These are phyloP conservation scores for Cryptosporidium meleagridis DNA, from an alignment of 169 alveolate species.

Conservation along the genomic window DNA sequence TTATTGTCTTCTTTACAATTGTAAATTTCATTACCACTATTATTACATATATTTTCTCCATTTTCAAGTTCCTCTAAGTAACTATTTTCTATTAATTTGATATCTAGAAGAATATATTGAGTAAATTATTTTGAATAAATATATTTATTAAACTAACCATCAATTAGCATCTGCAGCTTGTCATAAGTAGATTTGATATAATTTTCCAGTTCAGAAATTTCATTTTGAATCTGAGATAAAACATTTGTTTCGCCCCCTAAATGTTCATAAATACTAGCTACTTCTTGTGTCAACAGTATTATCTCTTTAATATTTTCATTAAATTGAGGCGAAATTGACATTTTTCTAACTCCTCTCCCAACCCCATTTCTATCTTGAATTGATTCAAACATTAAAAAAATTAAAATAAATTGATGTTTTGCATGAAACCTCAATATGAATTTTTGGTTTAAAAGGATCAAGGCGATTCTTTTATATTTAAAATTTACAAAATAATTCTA, in stretches of 20 bases:
- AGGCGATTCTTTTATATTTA: neutral
- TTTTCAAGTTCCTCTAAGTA: conserved; percentile 38
- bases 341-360: neutral
- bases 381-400: neutral
- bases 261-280: conserved; percentile 29
- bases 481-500: neutral
- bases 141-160: conserved; percentile 17
- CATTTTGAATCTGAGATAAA: neutral
- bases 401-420: neutral
- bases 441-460: neutral
- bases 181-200: conserved; percentile 14
- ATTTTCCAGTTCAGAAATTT: conserved; percentile 17
- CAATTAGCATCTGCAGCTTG: neutral
- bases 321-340: conserved; percentile 28
- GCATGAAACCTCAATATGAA: neutral
- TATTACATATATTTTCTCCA: neutral
- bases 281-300: conserved; percentile 29
- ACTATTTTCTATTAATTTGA: conserved; percentile 8
- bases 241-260: neutral
- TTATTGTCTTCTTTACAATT: neutral
- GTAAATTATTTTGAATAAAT: neutral
- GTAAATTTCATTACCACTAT: neutral
- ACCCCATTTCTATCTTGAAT: neutral
- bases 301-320: conserved; percentile 50
- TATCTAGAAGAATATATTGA: conserved; percentile 2